These are phyloP conservation scores for Dryadomyces quercus-mongolicae DNA, from an alignment of 2,329 filamentous ascomycete genomes.

Conservation along the genomic window DNA sequence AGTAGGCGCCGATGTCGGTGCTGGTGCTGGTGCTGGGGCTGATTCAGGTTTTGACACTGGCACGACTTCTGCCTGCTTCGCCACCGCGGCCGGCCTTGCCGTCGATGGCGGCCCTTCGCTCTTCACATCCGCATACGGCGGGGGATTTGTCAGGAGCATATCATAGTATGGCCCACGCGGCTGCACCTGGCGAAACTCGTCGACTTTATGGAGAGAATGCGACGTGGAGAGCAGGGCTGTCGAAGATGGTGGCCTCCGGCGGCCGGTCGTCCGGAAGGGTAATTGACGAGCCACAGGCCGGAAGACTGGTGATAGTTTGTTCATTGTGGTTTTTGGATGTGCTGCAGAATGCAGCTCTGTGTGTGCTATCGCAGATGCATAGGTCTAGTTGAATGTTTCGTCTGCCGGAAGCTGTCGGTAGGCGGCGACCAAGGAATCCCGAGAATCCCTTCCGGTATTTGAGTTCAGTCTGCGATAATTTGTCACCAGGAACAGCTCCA, in stretches of 20 bases:
- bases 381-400: background rate
- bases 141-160: slow-evolving; percentile 35
- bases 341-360: background rate
- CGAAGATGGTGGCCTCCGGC: background rate
- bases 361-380: background rate
- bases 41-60: background rate
- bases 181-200: slow-evolving; percentile 23
- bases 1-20: background rate
- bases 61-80: no score
- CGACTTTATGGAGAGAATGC: background rate
- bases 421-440: no score
- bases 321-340: background rate
- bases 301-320: background rate
- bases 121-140: slow-evolving; percentile 27
- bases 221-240: background rate
- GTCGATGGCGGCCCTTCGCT: slow-evolving; percentile 31
- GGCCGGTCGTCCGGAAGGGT: background rate
- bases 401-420: no score
- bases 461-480: no score
- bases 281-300: background rate
- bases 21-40: background rate
- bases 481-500: no score
- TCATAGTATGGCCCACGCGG: slow-evolving; percentile 49
- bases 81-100: background rate
- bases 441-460: no score